Evolutionary conservation across 208 protist species (phyloP).

Genomic region (Entamoeba invadens): DNA sequence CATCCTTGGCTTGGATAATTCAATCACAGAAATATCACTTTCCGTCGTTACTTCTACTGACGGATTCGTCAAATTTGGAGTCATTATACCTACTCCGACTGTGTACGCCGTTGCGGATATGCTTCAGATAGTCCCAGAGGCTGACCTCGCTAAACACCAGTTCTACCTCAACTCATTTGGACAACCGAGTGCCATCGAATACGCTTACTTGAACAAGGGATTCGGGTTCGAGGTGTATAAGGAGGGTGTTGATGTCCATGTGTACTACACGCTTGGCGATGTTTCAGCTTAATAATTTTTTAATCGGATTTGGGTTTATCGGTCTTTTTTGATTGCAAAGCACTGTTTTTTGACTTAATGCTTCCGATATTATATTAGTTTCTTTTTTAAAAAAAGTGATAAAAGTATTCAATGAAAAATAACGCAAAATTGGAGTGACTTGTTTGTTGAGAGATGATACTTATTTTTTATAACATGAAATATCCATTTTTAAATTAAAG

Average conservation of each 20-base stretch:
- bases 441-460: no score
- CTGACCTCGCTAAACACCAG: neutral
- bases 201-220: constrained; percentile 12
- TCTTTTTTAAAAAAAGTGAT: no score
- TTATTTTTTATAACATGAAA: no score
- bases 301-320: no score
- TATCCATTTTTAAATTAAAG: no score
- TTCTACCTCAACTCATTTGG: neutral
- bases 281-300: neutral
- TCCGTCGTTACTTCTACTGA: constrained; percentile 39
- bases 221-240: constrained; percentile 26
- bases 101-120: constrained; percentile 21
- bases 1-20: neutral
- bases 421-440: no score
- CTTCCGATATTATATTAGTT: no score
- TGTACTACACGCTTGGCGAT: neutral
- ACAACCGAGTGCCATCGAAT: constrained; percentile 11
- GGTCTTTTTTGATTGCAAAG: no score
- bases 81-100: constrained; percentile 32
- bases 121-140: neutral
- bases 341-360: no score
- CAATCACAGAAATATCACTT: constrained; percentile 12
- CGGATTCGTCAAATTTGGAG: constrained; percentile 40
- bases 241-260: constrained; percentile 22
- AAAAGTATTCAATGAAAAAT: no score